Percentiles rank a stretch among this genome's conserved stretches.
Conservation (phyloP, 225 moss, liverwort and hornwort species). For the Bryum argenteum region DNA sequence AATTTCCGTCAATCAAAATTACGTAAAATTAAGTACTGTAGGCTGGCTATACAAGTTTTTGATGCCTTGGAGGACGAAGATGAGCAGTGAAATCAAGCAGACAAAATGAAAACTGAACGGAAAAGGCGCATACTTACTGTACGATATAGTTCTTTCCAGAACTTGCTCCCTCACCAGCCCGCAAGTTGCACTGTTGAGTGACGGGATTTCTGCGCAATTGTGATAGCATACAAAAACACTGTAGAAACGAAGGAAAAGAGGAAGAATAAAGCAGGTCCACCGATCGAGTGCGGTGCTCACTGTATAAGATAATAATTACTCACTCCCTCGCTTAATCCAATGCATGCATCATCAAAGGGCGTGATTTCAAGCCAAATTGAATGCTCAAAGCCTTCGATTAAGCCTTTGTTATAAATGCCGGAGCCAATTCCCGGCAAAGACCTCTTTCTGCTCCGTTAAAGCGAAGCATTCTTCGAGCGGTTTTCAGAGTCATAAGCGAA, state of each 20-base stretch:
- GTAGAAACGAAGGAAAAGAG: too few relatives aligned
- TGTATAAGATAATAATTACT: background rate
- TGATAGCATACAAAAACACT: background rate
- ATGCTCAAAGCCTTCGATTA: too few relatives aligned
- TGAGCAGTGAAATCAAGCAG: background rate
- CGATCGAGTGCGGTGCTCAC: background rate
- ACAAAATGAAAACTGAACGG: background rate
- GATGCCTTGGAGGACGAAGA: background rate
- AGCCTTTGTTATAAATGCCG: too few relatives aligned
- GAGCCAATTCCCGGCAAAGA: too few relatives aligned
- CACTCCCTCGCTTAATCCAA: too few relatives aligned
- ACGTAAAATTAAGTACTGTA: too few relatives aligned
- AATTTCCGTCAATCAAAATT: background rate
- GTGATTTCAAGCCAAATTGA: too few relatives aligned
- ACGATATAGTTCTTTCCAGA: background rate
- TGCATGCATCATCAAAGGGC: too few relatives aligned
- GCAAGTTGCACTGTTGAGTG: conserved; percentile 25
- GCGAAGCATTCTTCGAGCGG: too few relatives aligned
- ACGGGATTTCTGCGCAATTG: background rate
- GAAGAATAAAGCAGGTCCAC: background rate
- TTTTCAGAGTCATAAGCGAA: too few relatives aligned
- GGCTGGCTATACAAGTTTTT: background rate
- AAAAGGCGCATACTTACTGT: background rate
- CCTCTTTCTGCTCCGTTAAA: too few relatives aligned
- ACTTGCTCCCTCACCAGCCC: conserved; percentile 26